Evolutionary conservation across 2,329 filamentous ascomycete genomes (phyloP).

Genomic region (Ceratocystiopsis minuta): DNA sequence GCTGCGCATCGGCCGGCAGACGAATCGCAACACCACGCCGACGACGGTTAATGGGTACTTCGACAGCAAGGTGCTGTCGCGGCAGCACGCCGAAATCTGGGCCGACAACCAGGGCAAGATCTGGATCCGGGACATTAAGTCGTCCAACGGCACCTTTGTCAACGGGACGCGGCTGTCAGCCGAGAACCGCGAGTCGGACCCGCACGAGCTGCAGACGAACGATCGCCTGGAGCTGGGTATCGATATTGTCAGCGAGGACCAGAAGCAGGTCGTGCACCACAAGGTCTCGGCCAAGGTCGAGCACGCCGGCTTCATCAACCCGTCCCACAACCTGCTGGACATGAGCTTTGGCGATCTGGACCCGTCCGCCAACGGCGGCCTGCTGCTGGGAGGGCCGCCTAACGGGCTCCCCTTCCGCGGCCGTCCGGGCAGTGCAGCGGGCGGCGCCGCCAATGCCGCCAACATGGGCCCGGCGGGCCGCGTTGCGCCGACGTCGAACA

Average conservation of each 20-base stretch:
- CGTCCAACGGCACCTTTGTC: conserved; percentile 95
- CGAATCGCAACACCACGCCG: conserved; percentile 88
- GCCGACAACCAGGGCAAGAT: conserved; percentile 73
- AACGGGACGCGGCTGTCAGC: conserved; percentile 79
- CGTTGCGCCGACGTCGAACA: conserved; percentile 33
- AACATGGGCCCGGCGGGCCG: conserved; percentile 44
- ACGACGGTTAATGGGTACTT: conserved; percentile 89
- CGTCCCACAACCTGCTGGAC: conserved; percentile 61
- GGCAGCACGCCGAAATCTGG: conserved; percentile 93
- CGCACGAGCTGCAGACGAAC: conserved; percentile 77
- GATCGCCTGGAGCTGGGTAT: conserved; percentile 92
- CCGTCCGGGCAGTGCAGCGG: conserved; percentile 36
- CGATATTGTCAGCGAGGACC: conserved; percentile 95
- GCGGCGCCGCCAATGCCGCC: conserved; percentile 22
- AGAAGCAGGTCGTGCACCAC: conserved; percentile 95
- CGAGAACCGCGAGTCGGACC: conserved; percentile 91
- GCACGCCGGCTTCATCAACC: conserved; percentile 69
- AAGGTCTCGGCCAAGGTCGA: conserved; percentile 96
- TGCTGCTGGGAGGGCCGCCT: conserved; percentile 41
- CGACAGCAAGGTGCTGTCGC: conserved; percentile 90
- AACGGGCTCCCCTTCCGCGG: conserved; percentile 53
- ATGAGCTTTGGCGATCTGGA: conserved; percentile 88
- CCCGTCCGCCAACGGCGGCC: conserved; percentile 47
- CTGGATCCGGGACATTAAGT: conserved; percentile 94
- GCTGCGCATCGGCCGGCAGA: conserved; percentile 84